These are phyloP conservation scores for Phytopythium mirpurense DNA, from an alignment of 352 stramenopile species.

Conservation along the genomic window DNA sequence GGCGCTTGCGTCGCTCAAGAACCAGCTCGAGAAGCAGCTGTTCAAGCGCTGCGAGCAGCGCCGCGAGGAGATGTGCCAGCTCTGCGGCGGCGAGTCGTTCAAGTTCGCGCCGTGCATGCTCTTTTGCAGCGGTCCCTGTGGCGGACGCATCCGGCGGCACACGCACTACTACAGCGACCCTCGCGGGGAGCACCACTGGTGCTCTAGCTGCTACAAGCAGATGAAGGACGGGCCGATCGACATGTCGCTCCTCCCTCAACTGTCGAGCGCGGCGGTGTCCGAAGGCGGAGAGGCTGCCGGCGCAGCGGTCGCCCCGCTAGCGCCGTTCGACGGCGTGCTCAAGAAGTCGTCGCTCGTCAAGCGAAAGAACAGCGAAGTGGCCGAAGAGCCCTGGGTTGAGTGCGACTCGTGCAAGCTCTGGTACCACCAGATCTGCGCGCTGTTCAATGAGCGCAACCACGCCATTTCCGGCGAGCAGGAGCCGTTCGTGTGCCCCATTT, in stretches of 20 bases:
- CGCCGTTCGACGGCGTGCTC: constrained; percentile 66
- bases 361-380: constrained; percentile 98
- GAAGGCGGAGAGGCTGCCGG: constrained; percentile 22
- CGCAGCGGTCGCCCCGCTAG: constrained; percentile 14
- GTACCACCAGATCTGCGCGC: constrained; percentile 99
- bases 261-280: constrained; percentile 51
- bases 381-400: constrained; percentile 97
- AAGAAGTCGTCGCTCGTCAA: constrained; percentile 94
- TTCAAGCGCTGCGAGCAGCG: constrained; percentile 82
- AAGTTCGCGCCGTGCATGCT: constrained; percentile 89
- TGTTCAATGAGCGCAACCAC: constrained; percentile 99
- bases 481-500: constrained; percentile 84
- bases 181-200: constrained; percentile 83
- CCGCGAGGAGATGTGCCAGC: constrained; percentile 84
- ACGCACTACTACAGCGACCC: constrained; percentile 87
- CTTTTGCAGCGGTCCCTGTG: constrained; percentile 84
- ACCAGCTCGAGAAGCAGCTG: constrained; percentile 76
- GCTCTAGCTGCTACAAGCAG: constrained; percentile 86
- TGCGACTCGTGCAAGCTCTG: constrained; percentile 98
- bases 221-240: constrained; percentile 92
- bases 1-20: constrained; percentile 58
- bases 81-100: constrained; percentile 87
- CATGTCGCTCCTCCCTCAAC: constrained; percentile 74
- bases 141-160: constrained; percentile 75
- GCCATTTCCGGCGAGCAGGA: constrained; percentile 87